phyloP scores from a whole-genome alignment of 768 basidiomycete genomes.

The Neoboletus subvelutipes region DNA sequence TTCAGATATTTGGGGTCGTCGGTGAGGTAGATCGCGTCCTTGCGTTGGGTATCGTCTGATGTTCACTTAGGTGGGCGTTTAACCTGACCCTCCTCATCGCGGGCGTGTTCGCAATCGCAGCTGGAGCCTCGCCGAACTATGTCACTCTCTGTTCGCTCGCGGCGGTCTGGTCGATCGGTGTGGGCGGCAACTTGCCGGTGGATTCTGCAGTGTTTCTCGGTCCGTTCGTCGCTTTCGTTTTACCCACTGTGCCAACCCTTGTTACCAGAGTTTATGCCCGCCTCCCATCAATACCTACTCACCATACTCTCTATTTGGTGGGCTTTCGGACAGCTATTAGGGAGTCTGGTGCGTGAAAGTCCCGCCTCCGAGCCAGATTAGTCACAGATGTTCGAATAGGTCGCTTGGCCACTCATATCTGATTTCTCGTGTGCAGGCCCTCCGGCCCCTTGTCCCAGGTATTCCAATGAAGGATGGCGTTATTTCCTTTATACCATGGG shows the following conservation, averaged over 20 bases:
- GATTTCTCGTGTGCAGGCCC: slow-evolving; percentile 58
- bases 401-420: slow-evolving; percentile 74
- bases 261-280: slow-evolving; percentile 60
- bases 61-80: slow-evolving; percentile 52
- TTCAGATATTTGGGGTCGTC: slow-evolving; percentile 71
- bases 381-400: slow-evolving; percentile 30
- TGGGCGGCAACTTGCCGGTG: slow-evolving; percentile 73
- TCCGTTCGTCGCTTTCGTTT: slow-evolving; percentile 27
- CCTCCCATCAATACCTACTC: slow-evolving; percentile 71
- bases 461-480: slow-evolving; percentile 70
- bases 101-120: slow-evolving; percentile 62
- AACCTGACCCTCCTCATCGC: slow-evolving; percentile 70
- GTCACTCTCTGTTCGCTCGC: slow-evolving; percentile 51
- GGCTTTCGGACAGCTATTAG: slow-evolving; percentile 72
- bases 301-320: slow-evolving; percentile 79
- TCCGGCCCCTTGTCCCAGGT: slow-evolving; percentile 40
- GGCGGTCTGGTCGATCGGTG: slow-evolving; percentile 63
- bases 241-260: not conserved
- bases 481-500: slow-evolving; percentile 76
- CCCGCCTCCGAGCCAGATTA: not conserved
- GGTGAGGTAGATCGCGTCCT: slow-evolving; percentile 32
- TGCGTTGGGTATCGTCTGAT: slow-evolving; percentile 7
- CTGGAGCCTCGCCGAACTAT: slow-evolving; percentile 57
- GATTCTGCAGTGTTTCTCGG: slow-evolving; percentile 77
- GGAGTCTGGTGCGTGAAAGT: slow-evolving; percentile 39